Base-by-base conservation (phyloP, 2,329 filamentous ascomycete species). In the Cercospora zeina region DNA sequence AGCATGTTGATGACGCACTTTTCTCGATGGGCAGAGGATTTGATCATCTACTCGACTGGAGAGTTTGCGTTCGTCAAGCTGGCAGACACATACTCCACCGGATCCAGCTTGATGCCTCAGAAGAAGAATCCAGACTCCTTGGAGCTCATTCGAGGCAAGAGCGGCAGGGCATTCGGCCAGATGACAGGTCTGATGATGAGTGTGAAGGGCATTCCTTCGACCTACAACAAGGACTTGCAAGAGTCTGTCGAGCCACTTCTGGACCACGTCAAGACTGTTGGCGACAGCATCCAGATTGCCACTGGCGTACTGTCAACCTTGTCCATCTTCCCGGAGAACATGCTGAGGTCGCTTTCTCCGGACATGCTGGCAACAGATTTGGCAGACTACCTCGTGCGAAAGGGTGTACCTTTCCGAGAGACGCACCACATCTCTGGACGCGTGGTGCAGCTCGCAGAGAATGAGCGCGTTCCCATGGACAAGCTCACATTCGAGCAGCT, bases 201-300 rank as follows among this genome's bases (percentile, higher is more conserved):
- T 37, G 82, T 87, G 76, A 88, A 89, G 76, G 89, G 89, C 60
- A 84, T 95, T 30, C 89, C 90, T 1, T 89, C 85, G 47, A 91
- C 89, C 2, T 96, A 96, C 81, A 93, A 96, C 81, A 96, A 96
- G 78, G 91, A 96, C 75, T 78, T 96, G n/a, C 91, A 96, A 77
- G 91, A 96, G 78, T 88, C 86, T 62, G 87, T 90, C 65, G 89
- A 96, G 81, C 88, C 89, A n/a, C 86, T 96, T 78, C 84, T 96
- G 54, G 90, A 96, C 76, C 85, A 88, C 74, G 85, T 93, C 76
- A 90, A 92, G 82, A 93, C 90, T 5, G 83, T 95, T 65, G 84
- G 83, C 61, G 89, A 96, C 80, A 91, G 89, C 72, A 83, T 96
- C 59, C 86, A 89, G 75, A 96, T 96, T 69, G 89, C 90, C 30